Conservation (phyloP, 768 basidiomycete genomes). For the Trametes elegans region DNA sequence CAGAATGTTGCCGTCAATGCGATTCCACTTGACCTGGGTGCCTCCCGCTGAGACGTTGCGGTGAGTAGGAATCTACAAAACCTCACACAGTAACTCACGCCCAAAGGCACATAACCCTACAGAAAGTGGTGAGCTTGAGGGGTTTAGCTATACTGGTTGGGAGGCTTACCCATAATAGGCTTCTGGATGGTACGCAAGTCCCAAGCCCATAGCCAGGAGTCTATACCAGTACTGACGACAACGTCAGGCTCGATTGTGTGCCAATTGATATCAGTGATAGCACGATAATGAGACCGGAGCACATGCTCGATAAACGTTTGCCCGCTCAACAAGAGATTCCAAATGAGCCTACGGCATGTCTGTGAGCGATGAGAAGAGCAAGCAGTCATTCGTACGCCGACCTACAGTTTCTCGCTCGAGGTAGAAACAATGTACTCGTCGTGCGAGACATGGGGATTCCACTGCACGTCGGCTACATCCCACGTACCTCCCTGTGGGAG, state of each 20-base stretch:
- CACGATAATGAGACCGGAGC: constrained; percentile 86
- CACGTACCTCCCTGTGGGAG: constrained; percentile 95
- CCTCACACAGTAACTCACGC: constrained; percentile 31
- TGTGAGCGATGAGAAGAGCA: background rate
- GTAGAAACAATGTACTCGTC: constrained; percentile 86
- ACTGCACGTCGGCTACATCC: constrained; percentile 92
- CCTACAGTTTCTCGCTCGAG: constrained; percentile 83
- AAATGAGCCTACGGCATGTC: constrained; percentile 58
- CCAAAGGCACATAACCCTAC: constrained; percentile 60
- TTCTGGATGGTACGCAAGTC: constrained; percentile 61
- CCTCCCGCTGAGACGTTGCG: constrained; percentile 55
- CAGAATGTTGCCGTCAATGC: constrained; percentile 79
- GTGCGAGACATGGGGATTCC: constrained; percentile 80
- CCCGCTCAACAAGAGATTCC: constrained; percentile 79
- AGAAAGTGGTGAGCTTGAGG: background rate
- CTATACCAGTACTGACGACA: constrained; percentile 88
- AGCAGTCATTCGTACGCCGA: background rate
- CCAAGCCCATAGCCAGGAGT: constrained; percentile 95
- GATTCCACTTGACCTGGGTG: constrained; percentile 98
- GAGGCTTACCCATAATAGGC: constrained; percentile 59
- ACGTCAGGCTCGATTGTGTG: constrained; percentile 80
- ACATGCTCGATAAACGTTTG: constrained; percentile 84
- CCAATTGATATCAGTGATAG: constrained; percentile 99
- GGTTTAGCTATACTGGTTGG: background rate
- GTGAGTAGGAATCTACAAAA: background rate